Base-by-base conservation (phyloP, 2,329 filamentous ascomycete genomes). In the Neocucurbitaria cava region DNA sequence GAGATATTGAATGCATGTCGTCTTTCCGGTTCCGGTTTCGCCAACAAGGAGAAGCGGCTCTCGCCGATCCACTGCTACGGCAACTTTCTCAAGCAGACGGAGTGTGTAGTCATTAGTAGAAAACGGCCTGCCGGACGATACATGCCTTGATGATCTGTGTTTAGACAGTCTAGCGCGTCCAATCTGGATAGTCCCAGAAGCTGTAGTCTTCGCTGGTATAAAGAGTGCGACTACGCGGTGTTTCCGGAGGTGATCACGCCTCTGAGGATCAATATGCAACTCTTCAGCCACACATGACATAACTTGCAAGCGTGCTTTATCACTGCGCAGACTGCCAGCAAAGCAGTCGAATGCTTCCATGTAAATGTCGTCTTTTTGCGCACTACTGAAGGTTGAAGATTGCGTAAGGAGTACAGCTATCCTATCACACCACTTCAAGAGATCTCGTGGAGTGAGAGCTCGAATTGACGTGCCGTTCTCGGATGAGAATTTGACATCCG, bases 1-100 rank as follows among this genome's bases (percentile, higher is more conserved):
- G 51, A 99, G 81, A 71, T 97, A 92, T 74, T 99, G 95, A 13
- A 99, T 89, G 23, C 95, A 90, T 0, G 95, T 96, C 0, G 95
- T 99, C 78, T 99, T 99, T 67, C 95, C 95, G 46, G 96, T 97
- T 80, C 95, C 95, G 7, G 95, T 99, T 79, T 99, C 95, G 71
- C 95, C 95, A n/a, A 99, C 95, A 24, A 99, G 85, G 17, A 99
- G 79, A 1, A 96, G 85, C 3, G 96, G 92, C 69, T 99, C 95
- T n/a, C 86, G 85, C 66, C 92, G 85, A 58, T 89, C 87, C 5
- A 97, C 86, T 1, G 92, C 89, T 33, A 91, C 88, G 1, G 91
- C 87, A 50, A 98, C 90, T 72, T 96, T 91, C 73, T 99, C 96
- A 46, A 99, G 84, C 11, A 96, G 82, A 58, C 89, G 86, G 61